Evolutionary conservation across 108 stramenopile species (phyloP).

Genomic region (Cyclotella baltica): DNA sequence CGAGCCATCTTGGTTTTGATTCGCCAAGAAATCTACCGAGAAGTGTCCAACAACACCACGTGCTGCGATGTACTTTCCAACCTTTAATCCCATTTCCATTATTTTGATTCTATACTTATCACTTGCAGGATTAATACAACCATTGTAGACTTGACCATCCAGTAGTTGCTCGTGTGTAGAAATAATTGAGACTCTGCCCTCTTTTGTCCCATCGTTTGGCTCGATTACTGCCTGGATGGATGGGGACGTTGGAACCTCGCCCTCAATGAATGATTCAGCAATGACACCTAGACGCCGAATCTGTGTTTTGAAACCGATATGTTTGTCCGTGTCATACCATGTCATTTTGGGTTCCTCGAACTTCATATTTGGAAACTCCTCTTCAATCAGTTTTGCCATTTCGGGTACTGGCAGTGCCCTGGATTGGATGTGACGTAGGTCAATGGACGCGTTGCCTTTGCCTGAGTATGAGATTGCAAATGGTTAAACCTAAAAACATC

Average conservation of each 20-base stretch:
- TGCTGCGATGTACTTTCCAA: constrained; percentile 30
- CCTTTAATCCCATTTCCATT: constrained; percentile 22
- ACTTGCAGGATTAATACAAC: constrained; percentile 36
- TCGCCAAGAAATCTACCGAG: constrained; percentile 42
- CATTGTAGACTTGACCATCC: constrained; percentile 35
- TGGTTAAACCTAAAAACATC: neutral
- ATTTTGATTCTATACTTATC: constrained; percentile 21
- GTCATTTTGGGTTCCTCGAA: constrained; percentile 32
- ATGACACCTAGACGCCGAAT: constrained; percentile 40
- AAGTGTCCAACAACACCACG: constrained; percentile 45
- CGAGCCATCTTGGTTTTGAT: constrained; percentile 17
- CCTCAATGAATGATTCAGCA: constrained; percentile 48
- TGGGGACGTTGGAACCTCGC: constrained; percentile 39
- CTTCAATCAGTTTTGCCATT: constrained; percentile 32
- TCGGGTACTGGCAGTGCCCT: neutral
- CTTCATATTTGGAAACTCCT: constrained; percentile 28
- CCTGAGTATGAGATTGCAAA: neutral
- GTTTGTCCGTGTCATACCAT: constrained; percentile 17
- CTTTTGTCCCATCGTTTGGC: neutral
- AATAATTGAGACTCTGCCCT: constrained; percentile 19
- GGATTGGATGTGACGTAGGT: constrained; percentile 20
- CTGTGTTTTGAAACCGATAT: constrained; percentile 36
- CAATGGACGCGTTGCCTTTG: constrained; percentile 43
- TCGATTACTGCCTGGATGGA: constrained; percentile 46
- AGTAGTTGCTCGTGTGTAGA: constrained; percentile 51